Base-by-base conservation (phyloP, 495 filamentous ascomycete genomes). In the Aspergillus saccharolyticus region DNA sequence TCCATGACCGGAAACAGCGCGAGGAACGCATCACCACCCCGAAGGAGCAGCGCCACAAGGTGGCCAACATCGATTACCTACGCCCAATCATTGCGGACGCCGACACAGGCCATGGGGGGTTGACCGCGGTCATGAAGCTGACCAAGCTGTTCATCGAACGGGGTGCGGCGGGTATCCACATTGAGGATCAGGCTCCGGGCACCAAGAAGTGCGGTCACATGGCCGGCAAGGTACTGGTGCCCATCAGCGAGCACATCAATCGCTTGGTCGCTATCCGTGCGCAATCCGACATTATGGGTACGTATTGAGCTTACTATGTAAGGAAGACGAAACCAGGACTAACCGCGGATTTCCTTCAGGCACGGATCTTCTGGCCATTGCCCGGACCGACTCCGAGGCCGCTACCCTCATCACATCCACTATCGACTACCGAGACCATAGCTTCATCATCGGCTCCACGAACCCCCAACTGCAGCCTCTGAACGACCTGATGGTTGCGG, bases 131-230 rank as follows among this genome's bases (percentile, higher is more conserved):
- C 64, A 97, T 98, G 95, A 98, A 98, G 81, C 84, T 98, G 53
- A 98, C 94, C 52, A 96, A 96, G 78, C 81, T 98, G 17, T 98
- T 98, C 77, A 76, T 98, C 59, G 94, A 98, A 80, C 91, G 92
- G 65, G 94, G 94, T 67, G 94, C 94, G 33, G 94, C 94, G 44
- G 94, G 94, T 64, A 96, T 98, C 66, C 94, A 98, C 73, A 97
- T 98, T 61, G 94, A 98, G 74, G 94, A 98, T 69, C 94, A 98
- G 74, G 94, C 94, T 10, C 93, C 94, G 1, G 94, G 94, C 43
- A 98, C 94, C 42, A 98, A 98, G 84, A 98, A 98, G 80, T 98
- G 94, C 68, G 94, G 94, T 55, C 94, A 98, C 75, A 98, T 98
- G 94, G 94, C 94, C 60, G 94, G 94, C 63, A 98, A 98, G 79